These are phyloP conservation scores for Ceriops tagal DNA, from an alignment of 345 rosid species.

Conservation along the genomic window DNA sequence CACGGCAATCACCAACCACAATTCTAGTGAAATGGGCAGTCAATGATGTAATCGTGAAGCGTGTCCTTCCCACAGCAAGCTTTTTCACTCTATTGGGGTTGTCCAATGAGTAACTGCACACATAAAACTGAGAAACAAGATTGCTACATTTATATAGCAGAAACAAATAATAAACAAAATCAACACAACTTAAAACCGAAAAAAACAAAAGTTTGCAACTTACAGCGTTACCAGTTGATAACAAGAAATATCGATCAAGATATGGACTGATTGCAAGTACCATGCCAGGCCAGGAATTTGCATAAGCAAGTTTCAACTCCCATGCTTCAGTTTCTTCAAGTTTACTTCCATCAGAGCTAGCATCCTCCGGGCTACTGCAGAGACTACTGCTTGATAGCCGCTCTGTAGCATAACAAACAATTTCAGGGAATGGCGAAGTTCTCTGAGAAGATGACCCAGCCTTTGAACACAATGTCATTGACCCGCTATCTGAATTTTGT, in stretches of 20 bases:
- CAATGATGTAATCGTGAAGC: slow-evolving; percentile 81
- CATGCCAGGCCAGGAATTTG: slow-evolving; percentile 69
- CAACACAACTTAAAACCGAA: slow-evolving; percentile 16
- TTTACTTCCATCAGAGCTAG: slow-evolving; percentile 73
- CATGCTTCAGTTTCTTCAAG: slow-evolving; percentile 81
- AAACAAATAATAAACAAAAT: slow-evolving; percentile 5
- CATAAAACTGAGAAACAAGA: slow-evolving; percentile 62
- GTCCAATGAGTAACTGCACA: slow-evolving; percentile 72
- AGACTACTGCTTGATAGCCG: slow-evolving; percentile 77
- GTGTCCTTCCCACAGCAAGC: slow-evolving; percentile 77
- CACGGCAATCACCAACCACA: slow-evolving; percentile 98
- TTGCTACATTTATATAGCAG: slow-evolving; percentile 24
- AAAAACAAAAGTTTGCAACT: slow-evolving; percentile 30
- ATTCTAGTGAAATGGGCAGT: slow-evolving; percentile 76
- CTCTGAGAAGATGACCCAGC: slow-evolving; percentile 71
- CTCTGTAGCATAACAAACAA: slow-evolving; percentile 59
- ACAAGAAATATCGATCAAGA: slow-evolving; percentile 83
- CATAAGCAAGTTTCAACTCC: slow-evolving; percentile 61
- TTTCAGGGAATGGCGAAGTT: slow-evolving; percentile 80
- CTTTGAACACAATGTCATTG: slow-evolving; percentile 62
- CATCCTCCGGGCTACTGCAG: slow-evolving; percentile 83
- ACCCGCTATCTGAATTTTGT: slow-evolving; percentile 73
- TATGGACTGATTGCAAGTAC: slow-evolving; percentile 92
- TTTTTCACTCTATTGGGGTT: slow-evolving; percentile 68
- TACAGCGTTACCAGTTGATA: slow-evolving; percentile 95